Evolutionary conservation across 345 rosid genomes (phyloP).

Genomic region (Lepidium sativum): DNA sequence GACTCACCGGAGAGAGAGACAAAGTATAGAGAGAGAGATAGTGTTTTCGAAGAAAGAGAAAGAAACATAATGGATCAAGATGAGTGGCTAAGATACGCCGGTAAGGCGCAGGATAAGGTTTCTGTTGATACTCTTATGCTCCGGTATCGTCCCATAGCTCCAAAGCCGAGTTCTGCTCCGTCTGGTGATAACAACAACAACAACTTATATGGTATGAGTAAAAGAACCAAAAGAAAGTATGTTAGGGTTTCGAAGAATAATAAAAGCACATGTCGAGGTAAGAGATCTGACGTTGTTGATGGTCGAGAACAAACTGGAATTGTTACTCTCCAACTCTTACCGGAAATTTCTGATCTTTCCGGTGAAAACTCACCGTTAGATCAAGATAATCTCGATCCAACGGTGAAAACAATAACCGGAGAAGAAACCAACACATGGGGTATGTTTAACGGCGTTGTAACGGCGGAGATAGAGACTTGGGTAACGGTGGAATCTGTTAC

Average conservation of each 20-base stretch:
- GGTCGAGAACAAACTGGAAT: not conserved
- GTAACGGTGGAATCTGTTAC: constrained; percentile 42
- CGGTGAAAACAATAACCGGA: constrained; percentile 6
- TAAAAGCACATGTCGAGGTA: constrained; percentile 24
- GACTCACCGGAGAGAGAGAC: constrained; percentile 19
- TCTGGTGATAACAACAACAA: constrained; percentile 21
- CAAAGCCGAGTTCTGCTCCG: constrained; percentile 43
- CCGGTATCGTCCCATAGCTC: constrained; percentile 72
- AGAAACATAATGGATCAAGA: constrained; percentile 20
- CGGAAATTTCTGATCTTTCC: constrained; percentile 29
- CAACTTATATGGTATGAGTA: constrained; percentile 13
- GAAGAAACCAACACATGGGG: constrained; percentile 9
- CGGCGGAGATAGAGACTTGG: constrained; percentile 32
- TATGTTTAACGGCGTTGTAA: constrained; percentile 12
- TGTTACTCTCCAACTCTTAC: constrained; percentile 59
- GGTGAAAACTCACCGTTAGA: constrained; percentile 5
- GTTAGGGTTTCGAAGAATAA: constrained; percentile 60
- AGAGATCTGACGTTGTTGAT: constrained; percentile 22
- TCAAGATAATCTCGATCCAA: constrained; percentile 16
- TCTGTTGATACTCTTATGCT: constrained; percentile 50
- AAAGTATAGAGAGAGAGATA: constrained; percentile 11
- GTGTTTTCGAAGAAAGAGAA: not conserved
- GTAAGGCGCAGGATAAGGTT: constrained; percentile 31
- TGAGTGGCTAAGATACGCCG: constrained; percentile 25
- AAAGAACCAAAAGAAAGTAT: constrained; percentile 63